Evolutionary conservation across 108 stramenopile genomes (phyloP).

Genomic region (Parietichytrium sp.): DNA sequence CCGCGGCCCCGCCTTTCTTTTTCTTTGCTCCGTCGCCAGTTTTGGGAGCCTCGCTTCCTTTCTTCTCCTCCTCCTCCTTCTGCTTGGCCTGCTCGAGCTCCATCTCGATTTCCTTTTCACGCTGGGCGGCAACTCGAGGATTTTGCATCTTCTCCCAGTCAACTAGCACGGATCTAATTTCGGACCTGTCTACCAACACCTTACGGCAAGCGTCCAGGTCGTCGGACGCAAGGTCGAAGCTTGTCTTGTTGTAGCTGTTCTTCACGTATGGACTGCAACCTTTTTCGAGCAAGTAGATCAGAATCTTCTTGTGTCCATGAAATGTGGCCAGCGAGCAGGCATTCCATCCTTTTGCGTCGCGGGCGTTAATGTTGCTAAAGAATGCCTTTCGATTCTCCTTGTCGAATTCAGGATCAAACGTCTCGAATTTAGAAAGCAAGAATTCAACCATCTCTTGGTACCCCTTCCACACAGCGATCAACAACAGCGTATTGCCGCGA

Average conservation of each 20-base stretch:
- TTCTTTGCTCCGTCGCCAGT: slow-evolving; percentile 44
- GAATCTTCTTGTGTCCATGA: slow-evolving; percentile 37
- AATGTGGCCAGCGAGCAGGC: slow-evolving; percentile 43
- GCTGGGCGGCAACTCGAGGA: not conserved
- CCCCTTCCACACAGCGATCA: slow-evolving; percentile 32
- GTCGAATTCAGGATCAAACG: slow-evolving; percentile 42
- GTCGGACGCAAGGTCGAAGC: slow-evolving; percentile 50
- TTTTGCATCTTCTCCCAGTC: slow-evolving; percentile 46
- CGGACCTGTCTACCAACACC: slow-evolving; percentile 38
- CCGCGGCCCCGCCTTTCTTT: slow-evolving; percentile 29
- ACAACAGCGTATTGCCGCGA: slow-evolving; percentile 37
- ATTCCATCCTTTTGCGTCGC: slow-evolving; percentile 54
- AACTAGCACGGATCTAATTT: slow-evolving; percentile 46
- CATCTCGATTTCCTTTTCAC: not conserved
- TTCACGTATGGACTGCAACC: slow-evolving; percentile 47
- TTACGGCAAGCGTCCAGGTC: slow-evolving; percentile 50
- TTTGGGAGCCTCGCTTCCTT: too few species aligned
- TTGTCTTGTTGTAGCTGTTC: slow-evolving; percentile 49
- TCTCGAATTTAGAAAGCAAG: slow-evolving; percentile 39
- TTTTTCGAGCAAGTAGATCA: slow-evolving; percentile 41
- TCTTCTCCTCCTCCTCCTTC: slow-evolving; percentile 43
- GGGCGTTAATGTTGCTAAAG: slow-evolving; percentile 35
- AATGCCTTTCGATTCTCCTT: slow-evolving; percentile 45
- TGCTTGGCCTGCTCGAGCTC: slow-evolving; percentile 37
- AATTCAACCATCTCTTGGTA: slow-evolving; percentile 26